phyloP scores from a whole-genome alignment of 352 stramenopile genomes.

The Phytophthora europaea region DNA sequence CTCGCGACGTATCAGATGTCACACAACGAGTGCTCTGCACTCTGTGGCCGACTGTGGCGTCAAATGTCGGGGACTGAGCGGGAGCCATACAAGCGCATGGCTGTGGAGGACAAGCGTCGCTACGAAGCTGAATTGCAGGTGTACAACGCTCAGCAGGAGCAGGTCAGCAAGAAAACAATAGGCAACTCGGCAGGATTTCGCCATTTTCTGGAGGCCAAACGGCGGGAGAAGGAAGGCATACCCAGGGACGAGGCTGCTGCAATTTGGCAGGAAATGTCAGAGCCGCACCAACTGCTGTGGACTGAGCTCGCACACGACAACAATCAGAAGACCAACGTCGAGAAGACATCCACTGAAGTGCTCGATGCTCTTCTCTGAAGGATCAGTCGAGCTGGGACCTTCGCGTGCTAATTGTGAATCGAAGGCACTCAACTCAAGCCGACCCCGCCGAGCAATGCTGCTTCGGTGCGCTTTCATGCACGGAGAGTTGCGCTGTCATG shows the following conservation, averaged over 20 bases:
- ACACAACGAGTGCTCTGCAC: conserved; percentile 71
- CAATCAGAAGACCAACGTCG: not conserved
- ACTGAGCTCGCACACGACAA: conserved; percentile 41
- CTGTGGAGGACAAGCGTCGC: conserved; percentile 57
- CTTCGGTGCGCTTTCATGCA: not conserved
- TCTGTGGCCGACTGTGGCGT: conserved; percentile 69
- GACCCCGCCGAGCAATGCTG: not conserved
- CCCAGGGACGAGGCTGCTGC: conserved; percentile 39
- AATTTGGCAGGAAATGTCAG: conserved; percentile 49
- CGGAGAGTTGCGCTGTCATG: not conserved
- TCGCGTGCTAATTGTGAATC: not conserved
- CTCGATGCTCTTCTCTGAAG: not conserved
- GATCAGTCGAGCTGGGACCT: not conserved
- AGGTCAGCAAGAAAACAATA: conserved; percentile 19
- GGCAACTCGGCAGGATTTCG: conserved; percentile 43
- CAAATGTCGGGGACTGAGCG: conserved; percentile 62
- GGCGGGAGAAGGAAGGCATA: conserved; percentile 36
- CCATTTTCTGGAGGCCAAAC: conserved; percentile 47
- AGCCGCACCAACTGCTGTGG: conserved; percentile 51
- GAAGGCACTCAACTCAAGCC: not conserved
- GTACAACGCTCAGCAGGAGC: conserved; percentile 29
- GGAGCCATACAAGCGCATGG: conserved; percentile 67
- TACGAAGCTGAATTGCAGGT: conserved; percentile 52
- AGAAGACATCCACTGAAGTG: not conserved
- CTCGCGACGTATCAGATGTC: conserved; percentile 67